Conservation (phyloP, 1,139 yeast genomes). For the Candida neerlandica region DNA sequence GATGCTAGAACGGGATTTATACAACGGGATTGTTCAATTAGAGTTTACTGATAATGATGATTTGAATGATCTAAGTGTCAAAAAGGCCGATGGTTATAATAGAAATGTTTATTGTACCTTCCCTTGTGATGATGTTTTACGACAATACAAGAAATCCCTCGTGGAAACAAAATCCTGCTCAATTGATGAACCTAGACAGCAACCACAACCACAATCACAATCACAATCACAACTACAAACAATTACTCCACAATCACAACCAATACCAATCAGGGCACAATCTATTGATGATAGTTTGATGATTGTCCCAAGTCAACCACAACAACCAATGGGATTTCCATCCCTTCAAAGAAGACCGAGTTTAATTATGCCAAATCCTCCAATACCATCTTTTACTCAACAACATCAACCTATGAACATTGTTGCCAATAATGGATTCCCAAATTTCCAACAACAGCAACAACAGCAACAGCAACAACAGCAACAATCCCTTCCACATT, state of each 20-base stretch:
- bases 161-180: conserved; percentile 3
- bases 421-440: neutral
- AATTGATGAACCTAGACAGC: neutral
- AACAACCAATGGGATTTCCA: neutral
- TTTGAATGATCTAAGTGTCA: conserved; percentile 6
- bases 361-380: conserved; percentile 2
- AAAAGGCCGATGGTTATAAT: conserved; percentile 5
- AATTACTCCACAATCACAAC: neutral
- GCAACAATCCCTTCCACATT: neutral
- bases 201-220: neutral
- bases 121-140: conserved; percentile 23
- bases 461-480: neutral
- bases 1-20: conserved; percentile 54
- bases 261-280: conserved; percentile 1
- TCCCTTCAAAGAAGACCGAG: conserved; percentile 3
- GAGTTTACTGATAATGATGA: conserved; percentile 13
- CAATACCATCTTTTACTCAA: neutral
- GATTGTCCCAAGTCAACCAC: conserved; percentile 2
- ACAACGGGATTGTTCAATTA: conserved; percentile 49
- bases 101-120: conserved; percentile 27
- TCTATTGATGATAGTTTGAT: conserved; percentile 5
- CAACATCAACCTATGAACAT: conserved; percentile 2
- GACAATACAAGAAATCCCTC: conserved; percentile 19
- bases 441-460: neutral
- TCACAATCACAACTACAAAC: neutral